Conservation (phyloP, 495 filamentous ascomycete species). For the Trichocladium uniseriatum region DNA sequence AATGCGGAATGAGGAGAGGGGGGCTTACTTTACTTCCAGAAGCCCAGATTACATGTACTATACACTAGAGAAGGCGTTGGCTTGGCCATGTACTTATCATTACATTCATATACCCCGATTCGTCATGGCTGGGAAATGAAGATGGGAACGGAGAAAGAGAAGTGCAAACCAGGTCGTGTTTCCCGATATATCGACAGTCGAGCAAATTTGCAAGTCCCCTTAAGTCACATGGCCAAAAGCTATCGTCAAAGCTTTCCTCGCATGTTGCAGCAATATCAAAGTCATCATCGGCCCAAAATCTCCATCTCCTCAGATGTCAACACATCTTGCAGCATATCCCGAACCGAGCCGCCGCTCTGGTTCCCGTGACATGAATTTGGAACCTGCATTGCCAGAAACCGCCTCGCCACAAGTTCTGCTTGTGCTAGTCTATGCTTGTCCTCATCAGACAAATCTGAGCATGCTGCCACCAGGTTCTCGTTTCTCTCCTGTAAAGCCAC, state of each 20-base stretch:
- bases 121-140: not conserved
- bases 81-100: not conserved
- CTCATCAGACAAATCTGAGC: constrained; percentile 5
- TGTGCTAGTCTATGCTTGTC: constrained; percentile 6
- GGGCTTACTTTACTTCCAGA: not conserved
- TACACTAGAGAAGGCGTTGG: not conserved
- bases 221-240: not conserved
- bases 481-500: constrained; percentile 58
- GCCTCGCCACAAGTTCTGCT: constrained; percentile 13
- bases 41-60: not conserved
- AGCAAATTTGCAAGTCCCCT: not conserved
- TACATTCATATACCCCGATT: constrained; percentile 1
- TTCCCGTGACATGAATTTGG: not conserved
- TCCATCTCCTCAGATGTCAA: not conserved
- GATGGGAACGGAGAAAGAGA: not conserved
- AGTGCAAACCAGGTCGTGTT: not conserved
- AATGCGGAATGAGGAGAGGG: not conserved
- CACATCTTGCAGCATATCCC: constrained; percentile 8
- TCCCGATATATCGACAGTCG: not conserved
- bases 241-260: no score
- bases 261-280: not conserved
- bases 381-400: constrained; percentile 16
- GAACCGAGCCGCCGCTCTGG: not conserved
- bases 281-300: not conserved
- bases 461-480: constrained; percentile 21